Conservation (phyloP, 1,284 basidiomycete species). For the Takashimella tepidaria region DNA sequence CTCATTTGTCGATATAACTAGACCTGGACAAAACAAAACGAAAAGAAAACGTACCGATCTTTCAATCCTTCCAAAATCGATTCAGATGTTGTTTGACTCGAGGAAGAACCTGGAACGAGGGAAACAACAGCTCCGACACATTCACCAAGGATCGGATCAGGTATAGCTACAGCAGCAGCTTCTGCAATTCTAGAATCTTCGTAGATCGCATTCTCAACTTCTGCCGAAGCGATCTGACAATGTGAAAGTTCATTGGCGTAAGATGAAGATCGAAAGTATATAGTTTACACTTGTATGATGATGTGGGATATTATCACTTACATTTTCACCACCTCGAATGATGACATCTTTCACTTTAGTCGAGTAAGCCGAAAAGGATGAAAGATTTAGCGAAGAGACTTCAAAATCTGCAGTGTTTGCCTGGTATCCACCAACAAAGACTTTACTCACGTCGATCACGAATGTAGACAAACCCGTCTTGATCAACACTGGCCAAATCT, state of each 20-base stretch:
- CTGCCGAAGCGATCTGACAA: conserved; percentile 28
- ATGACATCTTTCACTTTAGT: conserved; percentile 33
- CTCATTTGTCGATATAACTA: too few species aligned
- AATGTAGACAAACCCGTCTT: conserved; percentile 38
- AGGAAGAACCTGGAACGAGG: conserved; percentile 17
- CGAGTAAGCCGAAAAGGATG: too few species aligned
- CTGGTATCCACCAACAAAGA: not conserved
- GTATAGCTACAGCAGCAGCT: conserved; percentile 36
- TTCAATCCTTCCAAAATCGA: conserved; percentile 5
- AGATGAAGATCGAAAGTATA: not conserved
- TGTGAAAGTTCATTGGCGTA: not conserved
- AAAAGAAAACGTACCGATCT: too few species aligned
- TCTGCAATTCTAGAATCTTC: conserved; percentile 31
- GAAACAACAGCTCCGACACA: conserved; percentile 33
- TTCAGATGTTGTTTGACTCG: conserved; percentile 7
- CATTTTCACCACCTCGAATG: conserved; percentile 44
- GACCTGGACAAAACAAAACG: too few species aligned
- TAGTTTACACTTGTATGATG: not conserved
- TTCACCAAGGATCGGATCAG: conserved; percentile 35
- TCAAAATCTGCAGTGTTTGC: not conserved
- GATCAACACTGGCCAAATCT: conserved; percentile 35
- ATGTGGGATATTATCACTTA: not conserved
- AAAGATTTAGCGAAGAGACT: too few species aligned
- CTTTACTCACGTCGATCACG: conserved; percentile 21
- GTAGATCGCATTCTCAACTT: conserved; percentile 41